Evolutionary conservation across 225 moss, liverwort and hornwort genomes (phyloP).

Genomic region (Climacium dendroides): DNA sequence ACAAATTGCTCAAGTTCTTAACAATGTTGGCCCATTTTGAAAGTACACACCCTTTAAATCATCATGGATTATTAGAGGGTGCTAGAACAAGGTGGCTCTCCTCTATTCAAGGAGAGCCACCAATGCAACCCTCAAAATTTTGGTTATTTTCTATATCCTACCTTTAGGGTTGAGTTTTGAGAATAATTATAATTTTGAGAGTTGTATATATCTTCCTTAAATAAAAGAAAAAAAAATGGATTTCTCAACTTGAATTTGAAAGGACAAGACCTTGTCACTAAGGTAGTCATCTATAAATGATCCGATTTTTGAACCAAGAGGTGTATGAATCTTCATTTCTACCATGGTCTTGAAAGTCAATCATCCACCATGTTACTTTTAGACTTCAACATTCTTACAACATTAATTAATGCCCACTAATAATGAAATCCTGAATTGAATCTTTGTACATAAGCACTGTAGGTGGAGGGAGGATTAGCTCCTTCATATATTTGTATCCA

Average conservation of each 20-base stretch:
- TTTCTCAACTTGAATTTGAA: not conserved
- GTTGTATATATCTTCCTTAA: fast-evolving
- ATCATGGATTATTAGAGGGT: too few species aligned
- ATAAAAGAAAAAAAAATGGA: not conserved
- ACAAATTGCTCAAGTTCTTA: too few species aligned
- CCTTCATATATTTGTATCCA: not conserved
- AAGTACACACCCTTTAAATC: too few species aligned
- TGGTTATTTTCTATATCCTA: too few species aligned
- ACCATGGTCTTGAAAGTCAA: not conserved
- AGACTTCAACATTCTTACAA: not conserved
- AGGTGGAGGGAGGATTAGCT: not conserved
- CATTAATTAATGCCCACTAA: not conserved
- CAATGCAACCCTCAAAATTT: too few species aligned
- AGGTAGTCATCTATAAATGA: not conserved
- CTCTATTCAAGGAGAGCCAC: not conserved
- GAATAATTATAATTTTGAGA: not conserved
- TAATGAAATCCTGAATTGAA: not conserved
- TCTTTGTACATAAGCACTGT: not conserved
- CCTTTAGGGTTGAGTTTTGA: not conserved
- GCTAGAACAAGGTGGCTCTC: not conserved
- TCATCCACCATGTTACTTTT: not conserved
- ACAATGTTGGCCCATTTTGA: too few species aligned
- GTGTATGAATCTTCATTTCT: not conserved
- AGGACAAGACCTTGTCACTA: not conserved
- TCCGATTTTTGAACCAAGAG: not conserved